A percentile compares a stretch with the other conserved stretches of the same genome.
Conservation (phyloP, 2,329 filamentous ascomycete genomes). For the Fusarium oxysporum region DNA sequence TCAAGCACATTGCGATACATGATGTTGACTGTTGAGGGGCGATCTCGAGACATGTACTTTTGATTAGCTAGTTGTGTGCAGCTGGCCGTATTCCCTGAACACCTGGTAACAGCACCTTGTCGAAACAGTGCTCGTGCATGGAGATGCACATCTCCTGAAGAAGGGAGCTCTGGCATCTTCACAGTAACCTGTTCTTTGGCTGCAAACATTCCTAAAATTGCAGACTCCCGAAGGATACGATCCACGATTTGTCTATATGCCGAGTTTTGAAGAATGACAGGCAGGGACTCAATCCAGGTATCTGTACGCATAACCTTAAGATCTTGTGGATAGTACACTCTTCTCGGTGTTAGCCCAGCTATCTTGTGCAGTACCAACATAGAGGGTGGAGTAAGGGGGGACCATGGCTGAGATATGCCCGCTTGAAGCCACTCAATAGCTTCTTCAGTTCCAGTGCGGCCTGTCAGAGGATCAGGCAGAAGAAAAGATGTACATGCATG, state of each 20-base stretch:
- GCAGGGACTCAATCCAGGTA: conserved; percentile 46
- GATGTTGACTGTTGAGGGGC: conserved; percentile 33
- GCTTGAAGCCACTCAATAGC: conserved; percentile 63
- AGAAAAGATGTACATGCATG: conserved; percentile 71
- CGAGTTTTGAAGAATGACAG: conserved; percentile 51
- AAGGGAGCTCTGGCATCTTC: conserved; percentile 10
- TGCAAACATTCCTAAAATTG: conserved; percentile 40
- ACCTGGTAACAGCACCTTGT: conserved; percentile 33
- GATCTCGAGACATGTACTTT: conserved; percentile 35
- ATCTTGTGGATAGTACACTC: conserved; percentile 53
- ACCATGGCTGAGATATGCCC: conserved; percentile 63
- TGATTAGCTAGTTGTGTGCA: conserved; percentile 9
- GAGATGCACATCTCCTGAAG: conserved; percentile 28
- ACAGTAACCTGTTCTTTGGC: conserved; percentile 17
- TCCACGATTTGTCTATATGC: conserved; percentile 49
- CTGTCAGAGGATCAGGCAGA: conserved; percentile 68
- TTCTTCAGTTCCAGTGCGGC: conserved; percentile 70
- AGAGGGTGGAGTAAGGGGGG: conserved; percentile 42
- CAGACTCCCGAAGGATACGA: conserved; percentile 48
- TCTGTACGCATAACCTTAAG: conserved; percentile 51
- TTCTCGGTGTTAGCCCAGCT: conserved; percentile 44
- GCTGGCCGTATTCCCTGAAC: conserved; percentile 5
- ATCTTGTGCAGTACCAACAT: conserved; percentile 19
- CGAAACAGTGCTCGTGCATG: conserved; percentile 32
- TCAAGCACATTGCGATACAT: conserved; percentile 42